A percentile compares a stretch with the other conserved stretches of the same genome.
Conservation (phyloP, 2,329 filamentous ascomycete species). For the Aspergillus arachidicola region DNA sequence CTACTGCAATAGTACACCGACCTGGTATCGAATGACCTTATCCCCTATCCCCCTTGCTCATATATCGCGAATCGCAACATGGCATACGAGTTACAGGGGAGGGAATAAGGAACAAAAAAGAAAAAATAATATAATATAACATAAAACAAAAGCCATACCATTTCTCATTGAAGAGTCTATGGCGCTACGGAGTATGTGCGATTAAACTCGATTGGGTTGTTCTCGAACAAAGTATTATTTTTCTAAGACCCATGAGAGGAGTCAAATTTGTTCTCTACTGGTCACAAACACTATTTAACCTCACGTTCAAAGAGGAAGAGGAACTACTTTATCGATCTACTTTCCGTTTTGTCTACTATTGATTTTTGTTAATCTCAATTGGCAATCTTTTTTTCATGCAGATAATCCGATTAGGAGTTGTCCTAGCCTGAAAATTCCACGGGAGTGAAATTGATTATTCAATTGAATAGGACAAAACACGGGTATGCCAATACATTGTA, state of each 20-base stretch:
- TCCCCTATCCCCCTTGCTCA: conserved; percentile 5
- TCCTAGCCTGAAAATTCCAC: not conserved
- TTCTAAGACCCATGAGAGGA: conserved; percentile 5
- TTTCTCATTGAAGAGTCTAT: not conserved
- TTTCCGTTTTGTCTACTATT: not conserved
- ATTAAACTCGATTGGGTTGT: not conserved
- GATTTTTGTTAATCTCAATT: not conserved
- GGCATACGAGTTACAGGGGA: not conserved
- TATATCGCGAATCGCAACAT: not conserved
- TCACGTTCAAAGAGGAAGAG: not conserved
- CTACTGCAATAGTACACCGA: conserved; percentile 4
- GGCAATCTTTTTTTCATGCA: not conserved
- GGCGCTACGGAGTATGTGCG: not conserved
- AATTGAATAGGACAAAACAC: not conserved
- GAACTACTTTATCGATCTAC: conserved; percentile 2
- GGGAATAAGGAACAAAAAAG: not conserved
- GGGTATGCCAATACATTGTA: not conserved
- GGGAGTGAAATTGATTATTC: not conserved
- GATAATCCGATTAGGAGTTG: not conserved
- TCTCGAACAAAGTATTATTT: not conserved
- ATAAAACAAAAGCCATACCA: not conserved
- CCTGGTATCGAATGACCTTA: conserved; percentile 3
- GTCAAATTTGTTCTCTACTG: conserved; percentile 11
- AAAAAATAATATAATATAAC: not conserved
- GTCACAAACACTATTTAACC: conserved; percentile 4